phyloP scores from a whole-genome alignment of 192 early-diverging fungal genomes.

The Coemansia sp. region DNA sequence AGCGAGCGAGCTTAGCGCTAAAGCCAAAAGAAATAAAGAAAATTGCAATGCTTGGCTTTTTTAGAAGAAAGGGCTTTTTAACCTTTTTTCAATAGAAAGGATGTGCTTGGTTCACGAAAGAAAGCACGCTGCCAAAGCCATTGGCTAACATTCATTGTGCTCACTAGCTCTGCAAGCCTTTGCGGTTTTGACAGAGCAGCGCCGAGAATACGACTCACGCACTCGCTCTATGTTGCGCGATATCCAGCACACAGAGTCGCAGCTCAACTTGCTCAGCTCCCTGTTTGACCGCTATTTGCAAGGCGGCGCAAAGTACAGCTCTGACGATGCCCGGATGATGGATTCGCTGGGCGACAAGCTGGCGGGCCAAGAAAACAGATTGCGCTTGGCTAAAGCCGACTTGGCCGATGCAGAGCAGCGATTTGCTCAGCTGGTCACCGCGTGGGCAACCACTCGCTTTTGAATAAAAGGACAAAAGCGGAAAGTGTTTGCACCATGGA shows the following conservation, averaged over 20 bases:
- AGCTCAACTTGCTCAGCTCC: conserved; percentile 4
- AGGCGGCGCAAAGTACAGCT: conserved; percentile 5
- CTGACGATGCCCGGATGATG: conserved; percentile 19
- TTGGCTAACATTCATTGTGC: conserved; percentile 19
- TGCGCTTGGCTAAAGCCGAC: conserved; percentile 18
- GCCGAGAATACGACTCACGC: conserved; percentile 15
- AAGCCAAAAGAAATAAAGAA: not conserved
- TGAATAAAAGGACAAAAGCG: conserved; percentile 4
- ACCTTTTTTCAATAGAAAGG: not conserved
- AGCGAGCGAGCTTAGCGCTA: not conserved
- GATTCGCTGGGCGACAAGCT: conserved; percentile 9
- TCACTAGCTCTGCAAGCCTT: conserved; percentile 22
- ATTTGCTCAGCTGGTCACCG: conserved; percentile 9
- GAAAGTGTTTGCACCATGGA: too few species aligned
- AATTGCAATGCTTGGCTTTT: not conserved
- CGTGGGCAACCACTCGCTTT: conserved; percentile 28
- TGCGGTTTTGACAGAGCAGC: conserved; percentile 10
- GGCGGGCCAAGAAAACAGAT: conserved; percentile 13
- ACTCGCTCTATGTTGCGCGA: conserved; percentile 16
- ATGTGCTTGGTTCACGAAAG: not conserved
- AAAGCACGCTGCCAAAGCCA: conserved; percentile 14
- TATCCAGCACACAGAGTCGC: conserved; percentile 27
- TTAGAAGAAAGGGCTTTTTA: too few species aligned
- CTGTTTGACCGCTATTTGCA: conserved; percentile 15
- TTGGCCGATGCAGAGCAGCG: conserved; percentile 23